A percentile compares a stretch with the other conserved stretches of the same genome.
Evolutionary conservation across 345 rosid genomes (phyloP).

Genomic region (Populus alba): DNA sequence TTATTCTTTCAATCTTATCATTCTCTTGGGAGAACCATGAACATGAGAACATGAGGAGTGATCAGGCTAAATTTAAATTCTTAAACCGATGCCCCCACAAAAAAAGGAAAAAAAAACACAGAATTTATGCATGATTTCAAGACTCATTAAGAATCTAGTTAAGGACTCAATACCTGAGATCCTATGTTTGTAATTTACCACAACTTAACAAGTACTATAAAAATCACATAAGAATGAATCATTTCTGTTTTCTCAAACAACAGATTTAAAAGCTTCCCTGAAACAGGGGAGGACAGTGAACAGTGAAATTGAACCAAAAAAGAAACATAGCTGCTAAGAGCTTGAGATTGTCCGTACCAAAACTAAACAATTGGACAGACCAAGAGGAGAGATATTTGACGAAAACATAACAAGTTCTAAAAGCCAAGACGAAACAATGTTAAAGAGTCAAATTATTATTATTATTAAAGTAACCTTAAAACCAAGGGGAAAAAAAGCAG

Average conservation of each 20-base stretch:
- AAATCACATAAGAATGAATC: background rate
- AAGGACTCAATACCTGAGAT: background rate
- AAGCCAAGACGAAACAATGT: background rate
- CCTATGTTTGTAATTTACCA: background rate
- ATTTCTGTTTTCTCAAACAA: background rate
- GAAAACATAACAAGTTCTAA: background rate
- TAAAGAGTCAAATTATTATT: background rate
- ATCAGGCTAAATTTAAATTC: background rate
- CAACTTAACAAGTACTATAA: background rate
- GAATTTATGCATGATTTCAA: background rate
- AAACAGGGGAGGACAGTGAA: background rate
- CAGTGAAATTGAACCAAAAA: background rate
- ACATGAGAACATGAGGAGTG: background rate
- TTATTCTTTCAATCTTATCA: background rate
- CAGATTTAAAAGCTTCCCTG: background rate
- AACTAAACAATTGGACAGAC: background rate
- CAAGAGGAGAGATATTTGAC: background rate
- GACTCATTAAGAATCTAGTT: background rate
- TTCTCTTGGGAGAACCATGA: background rate
- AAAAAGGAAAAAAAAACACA: background rate
- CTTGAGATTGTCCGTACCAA: background rate
- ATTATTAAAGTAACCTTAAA: conserved; percentile 3
- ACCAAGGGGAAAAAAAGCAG: background rate
- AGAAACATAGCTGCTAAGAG: background rate
- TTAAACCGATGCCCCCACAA: background rate